Conservation (phyloP, 306 rosid genomes). For the Acacia acuminata region DNA sequence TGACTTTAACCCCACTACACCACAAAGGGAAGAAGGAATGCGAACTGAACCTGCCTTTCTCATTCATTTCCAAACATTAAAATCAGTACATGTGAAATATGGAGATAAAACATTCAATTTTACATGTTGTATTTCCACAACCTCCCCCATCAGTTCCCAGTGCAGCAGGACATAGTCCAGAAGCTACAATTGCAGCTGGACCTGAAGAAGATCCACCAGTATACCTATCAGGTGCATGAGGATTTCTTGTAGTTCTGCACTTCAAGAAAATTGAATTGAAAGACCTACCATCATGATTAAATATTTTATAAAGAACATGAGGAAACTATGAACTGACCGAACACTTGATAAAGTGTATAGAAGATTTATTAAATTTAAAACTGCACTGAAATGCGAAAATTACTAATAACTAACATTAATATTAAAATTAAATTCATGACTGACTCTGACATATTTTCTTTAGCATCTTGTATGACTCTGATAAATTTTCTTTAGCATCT, state of each 20-base stretch:
- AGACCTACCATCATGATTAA: background rate
- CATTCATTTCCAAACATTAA: conserved; percentile 29
- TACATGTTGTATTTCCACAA: conserved; percentile 44
- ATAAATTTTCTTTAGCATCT: background rate
- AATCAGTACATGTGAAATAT: conserved; percentile 17
- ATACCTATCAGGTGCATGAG: conserved; percentile 90
- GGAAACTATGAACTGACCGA: conserved; percentile 24
- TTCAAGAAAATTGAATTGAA: conserved; percentile 34
- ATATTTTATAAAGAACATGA: conserved; percentile 11
- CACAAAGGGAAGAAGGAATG: conserved; percentile 96
- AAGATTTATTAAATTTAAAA: background rate
- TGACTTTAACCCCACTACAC: conserved; percentile 92
- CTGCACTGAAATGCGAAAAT: background rate
- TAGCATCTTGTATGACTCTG: background rate
- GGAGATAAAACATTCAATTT: conserved; percentile 26
- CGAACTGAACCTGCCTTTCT: conserved; percentile 85
- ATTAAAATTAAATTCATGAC: conserved; percentile 10
- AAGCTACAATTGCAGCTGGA: conserved; percentile 95
- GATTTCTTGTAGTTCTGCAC: conserved; percentile 91
- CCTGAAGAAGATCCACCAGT: conserved; percentile 99
- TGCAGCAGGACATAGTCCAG: conserved; percentile 94
- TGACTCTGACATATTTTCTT: conserved; percentile 13
- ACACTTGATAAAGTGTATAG: background rate
- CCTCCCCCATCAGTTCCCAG: conserved; percentile 99
- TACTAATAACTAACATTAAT: background rate